phyloP scores from a whole-genome alignment of 2,329 filamentous ascomycete species.

The Trichophyton mentagrophytes region DNA sequence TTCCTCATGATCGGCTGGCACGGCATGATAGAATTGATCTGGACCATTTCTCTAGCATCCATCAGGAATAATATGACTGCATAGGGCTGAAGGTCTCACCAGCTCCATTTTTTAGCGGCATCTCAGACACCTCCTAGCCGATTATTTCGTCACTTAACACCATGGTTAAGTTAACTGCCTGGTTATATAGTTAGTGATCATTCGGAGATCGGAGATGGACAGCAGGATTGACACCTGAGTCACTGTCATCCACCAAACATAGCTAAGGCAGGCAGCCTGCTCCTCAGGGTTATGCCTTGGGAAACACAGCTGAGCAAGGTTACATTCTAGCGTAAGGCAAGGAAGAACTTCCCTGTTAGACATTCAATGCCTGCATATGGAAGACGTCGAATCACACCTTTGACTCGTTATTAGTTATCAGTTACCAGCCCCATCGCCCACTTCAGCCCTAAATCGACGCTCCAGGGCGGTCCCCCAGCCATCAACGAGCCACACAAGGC shows the following conservation, averaged over 20 bases:
- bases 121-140: no score
- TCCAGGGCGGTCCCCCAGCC: not conserved
- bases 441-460: not conserved
- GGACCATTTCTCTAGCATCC: not conserved
- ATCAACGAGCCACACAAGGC: slow-evolving; percentile 2
- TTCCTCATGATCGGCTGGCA: no score
- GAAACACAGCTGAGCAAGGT: not conserved
- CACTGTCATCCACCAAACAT: not conserved
- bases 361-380: not conserved
- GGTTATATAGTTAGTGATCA: not conserved
- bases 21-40: no score
- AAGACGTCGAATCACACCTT: no score
- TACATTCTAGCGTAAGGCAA: slow-evolving; percentile 1
- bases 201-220: not conserved
- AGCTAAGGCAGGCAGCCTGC: not conserved
- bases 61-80: not conserved
- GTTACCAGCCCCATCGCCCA: not conserved
- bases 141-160: no score
- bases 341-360: not conserved
- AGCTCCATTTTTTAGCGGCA: not conserved
- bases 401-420: not conserved
- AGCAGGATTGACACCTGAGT: not conserved
- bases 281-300: not conserved
- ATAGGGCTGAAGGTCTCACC: not conserved
- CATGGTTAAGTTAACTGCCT: no score